A percentile compares a stretch with the other conserved stretches of the same genome.
phyloP scores from a whole-genome alignment of 768 basidiomycete species.

The Suillus subaureus region DNA sequence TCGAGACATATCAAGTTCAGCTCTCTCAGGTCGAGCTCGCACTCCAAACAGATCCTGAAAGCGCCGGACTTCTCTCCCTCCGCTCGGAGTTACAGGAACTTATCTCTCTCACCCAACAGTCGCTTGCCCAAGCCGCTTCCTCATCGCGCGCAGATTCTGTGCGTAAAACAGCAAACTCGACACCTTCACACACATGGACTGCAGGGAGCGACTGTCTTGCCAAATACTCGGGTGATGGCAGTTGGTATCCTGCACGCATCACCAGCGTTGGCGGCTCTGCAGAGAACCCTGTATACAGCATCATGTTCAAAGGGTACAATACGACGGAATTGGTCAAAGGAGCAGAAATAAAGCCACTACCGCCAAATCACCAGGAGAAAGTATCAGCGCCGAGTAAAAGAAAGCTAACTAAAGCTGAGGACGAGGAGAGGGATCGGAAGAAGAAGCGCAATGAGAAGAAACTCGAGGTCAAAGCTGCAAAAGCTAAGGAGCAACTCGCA shows the following conservation, averaged over 20 bases:
- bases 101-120: slow-evolving; percentile 75
- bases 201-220: slow-evolving; percentile 88
- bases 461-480: slow-evolving; percentile 76
- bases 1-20: slow-evolving; percentile 89
- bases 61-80: slow-evolving; percentile 70
- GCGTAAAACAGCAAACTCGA: slow-evolving; percentile 54
- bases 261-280: slow-evolving; percentile 80
- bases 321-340: slow-evolving; percentile 83
- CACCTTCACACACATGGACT: slow-evolving; percentile 60
- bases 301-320: slow-evolving; percentile 91
- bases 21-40: slow-evolving; percentile 87
- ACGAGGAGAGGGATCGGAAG: slow-evolving; percentile 86
- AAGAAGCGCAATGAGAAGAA: slow-evolving; percentile 98
- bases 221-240: slow-evolving; percentile 81
- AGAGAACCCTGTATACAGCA: slow-evolving; percentile 84
- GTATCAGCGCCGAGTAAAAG: slow-evolving; percentile 61
- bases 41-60: slow-evolving; percentile 73
- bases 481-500: slow-evolving; percentile 83
- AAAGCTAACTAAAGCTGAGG: slow-evolving; percentile 77
- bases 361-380: slow-evolving; percentile 53
- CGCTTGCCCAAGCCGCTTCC: slow-evolving; percentile 67
- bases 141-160: slow-evolving; percentile 57
- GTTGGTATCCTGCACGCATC: slow-evolving; percentile 89
- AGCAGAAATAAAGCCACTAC: slow-evolving; percentile 69
- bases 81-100: slow-evolving; percentile 81